A percentile compares a stretch with the other conserved stretches of the same genome.
phyloP scores from a whole-genome alignment of 2,329 filamentous ascomycete genomes.

The Magnaporthiopsis rhizophila region DNA sequence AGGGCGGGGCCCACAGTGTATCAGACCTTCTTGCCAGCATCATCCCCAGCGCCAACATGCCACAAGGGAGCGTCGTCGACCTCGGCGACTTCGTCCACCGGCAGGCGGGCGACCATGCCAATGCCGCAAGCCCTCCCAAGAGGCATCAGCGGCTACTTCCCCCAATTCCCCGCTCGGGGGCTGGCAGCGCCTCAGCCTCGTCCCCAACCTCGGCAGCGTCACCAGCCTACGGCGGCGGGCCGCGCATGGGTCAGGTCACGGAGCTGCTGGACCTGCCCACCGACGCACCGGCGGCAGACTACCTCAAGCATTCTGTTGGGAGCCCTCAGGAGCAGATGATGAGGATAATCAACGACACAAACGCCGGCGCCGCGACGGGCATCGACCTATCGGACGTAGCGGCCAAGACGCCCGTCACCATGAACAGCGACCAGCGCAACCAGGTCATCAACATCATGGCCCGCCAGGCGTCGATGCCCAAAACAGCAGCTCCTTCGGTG shows the following conservation, averaged over 20 bases:
- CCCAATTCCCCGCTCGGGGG: slow-evolving; percentile 33
- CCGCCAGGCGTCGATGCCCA: slow-evolving; percentile 16
- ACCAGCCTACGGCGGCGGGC: slow-evolving; percentile 22
- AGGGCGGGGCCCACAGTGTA: slow-evolving; percentile 66
- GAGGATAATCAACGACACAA: slow-evolving; percentile 57
- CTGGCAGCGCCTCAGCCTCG: slow-evolving; percentile 20
- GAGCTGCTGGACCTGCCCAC: slow-evolving; percentile 49
- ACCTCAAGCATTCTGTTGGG: slow-evolving; percentile 48
- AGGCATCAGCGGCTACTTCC: slow-evolving; percentile 46
- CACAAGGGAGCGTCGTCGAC: slow-evolving; percentile 52
- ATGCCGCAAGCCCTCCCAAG: slow-evolving; percentile 37
- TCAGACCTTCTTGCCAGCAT: slow-evolving; percentile 76
- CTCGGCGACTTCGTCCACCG: slow-evolving; percentile 50
- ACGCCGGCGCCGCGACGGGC: slow-evolving; percentile 39
- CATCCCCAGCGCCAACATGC: slow-evolving; percentile 45
- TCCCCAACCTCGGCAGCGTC: slow-evolving; percentile 18
- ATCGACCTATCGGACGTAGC: slow-evolving; percentile 50
- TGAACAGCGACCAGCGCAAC: slow-evolving; percentile 49
- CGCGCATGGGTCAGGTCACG: slow-evolving; percentile 44
- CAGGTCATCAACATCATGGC: slow-evolving; percentile 54
- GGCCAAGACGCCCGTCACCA: slow-evolving; percentile 44
- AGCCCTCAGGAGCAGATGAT: slow-evolving; percentile 56
- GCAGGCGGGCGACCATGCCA: slow-evolving; percentile 28
- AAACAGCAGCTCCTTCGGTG: slow-evolving; percentile 16
- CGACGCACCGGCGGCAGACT: slow-evolving; percentile 34